Percentiles rank a stretch among this genome's conserved stretches.
Conservation (phyloP, 352 stramenopile species). For the Phytophthora crassamura region DNA sequence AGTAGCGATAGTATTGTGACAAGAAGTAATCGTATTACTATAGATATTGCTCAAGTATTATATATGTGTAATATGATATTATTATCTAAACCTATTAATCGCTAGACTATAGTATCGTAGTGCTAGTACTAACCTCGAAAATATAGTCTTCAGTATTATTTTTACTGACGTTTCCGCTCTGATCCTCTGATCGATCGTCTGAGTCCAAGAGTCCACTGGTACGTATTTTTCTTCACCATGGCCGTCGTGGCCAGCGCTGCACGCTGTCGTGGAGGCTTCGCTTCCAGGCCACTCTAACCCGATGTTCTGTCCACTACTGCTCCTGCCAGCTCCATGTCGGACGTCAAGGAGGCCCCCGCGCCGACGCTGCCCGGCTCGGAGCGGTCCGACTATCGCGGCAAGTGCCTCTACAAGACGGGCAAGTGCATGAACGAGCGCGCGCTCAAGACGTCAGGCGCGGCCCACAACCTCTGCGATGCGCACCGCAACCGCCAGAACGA, state of each 20-base stretch:
- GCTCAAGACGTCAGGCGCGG: constrained; percentile 81
- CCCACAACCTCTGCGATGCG: constrained; percentile 89
- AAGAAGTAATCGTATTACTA: too few species aligned
- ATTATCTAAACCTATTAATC: too few species aligned
- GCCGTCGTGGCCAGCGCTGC: background rate
- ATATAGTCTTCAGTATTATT: too few species aligned
- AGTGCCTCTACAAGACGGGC: constrained; percentile 89
- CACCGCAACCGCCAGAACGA: constrained; percentile 86
- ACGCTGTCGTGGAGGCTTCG: constrained; percentile 2
- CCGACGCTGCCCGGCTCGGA: constrained; percentile 28
- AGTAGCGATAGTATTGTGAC: too few species aligned
- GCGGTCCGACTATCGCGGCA: constrained; percentile 65
- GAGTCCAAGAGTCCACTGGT: constrained; percentile 17
- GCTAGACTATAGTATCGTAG: too few species aligned
- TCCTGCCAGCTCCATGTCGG: constrained; percentile 26
- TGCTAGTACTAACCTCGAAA: too few species aligned
- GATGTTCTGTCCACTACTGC: constrained; percentile 3
- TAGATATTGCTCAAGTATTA: too few species aligned
- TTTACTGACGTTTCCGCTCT: too few species aligned
- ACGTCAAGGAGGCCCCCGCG: constrained; percentile 10
- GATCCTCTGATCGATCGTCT: background rate
- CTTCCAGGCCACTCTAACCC: constrained; percentile 24
- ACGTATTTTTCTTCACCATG: background rate
- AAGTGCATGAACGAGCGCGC: constrained; percentile 88
- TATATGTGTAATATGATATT: too few species aligned